Base-by-base conservation (phyloP, 2,329 filamentous ascomycete genomes). In the Thelonectria blattea region DNA sequence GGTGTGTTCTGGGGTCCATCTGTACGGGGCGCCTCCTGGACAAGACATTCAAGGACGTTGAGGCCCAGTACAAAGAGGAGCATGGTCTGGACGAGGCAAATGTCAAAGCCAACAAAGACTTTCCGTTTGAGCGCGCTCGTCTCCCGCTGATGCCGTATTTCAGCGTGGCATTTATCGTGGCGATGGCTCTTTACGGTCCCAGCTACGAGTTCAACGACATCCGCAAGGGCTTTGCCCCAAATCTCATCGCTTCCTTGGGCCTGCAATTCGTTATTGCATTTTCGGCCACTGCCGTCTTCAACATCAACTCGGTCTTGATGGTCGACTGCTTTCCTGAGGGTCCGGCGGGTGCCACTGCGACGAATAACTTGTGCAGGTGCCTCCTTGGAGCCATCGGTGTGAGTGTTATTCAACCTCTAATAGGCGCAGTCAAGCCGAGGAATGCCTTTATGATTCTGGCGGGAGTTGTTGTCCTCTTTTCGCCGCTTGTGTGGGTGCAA, bases 241-340 rank as follows among this genome's bases (percentile, higher is more conserved):
- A 45, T 14, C 20, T 60, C 5, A 30, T 42, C 8, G 51, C 54
- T 4, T 52, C 57, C 7, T 51, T 60, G 4, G 14, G 45, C 2
- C 32, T 55, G 8, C 57, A 60, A 18, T 60, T 60, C 12, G n/a
- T 60, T 0, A 55, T 60, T 17, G 57, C 57, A 4, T 52, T 52
- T 2, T 51, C 57, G 5, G 48, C 43, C 46, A 55, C 54, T n/a
- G 57, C 51, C 12, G 39, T 60, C 14, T 60, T 60, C 20, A 48
- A 52, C 3, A 22, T 60, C 24, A 60, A 60, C 37, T 52, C 54
- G 15, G 54, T 51, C 18, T 39, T 60, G 2, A 22, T 56, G 3
- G 54, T 52, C 3, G 57, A 60, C 11, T 46, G 49, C 6, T 60
- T 52, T n/a, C 57, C 57, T 2, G 57, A 52, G 3, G 54, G 49